Conservation (phyloP, 208 protist genomes). For the Wallacemonas sp. region DNA sequence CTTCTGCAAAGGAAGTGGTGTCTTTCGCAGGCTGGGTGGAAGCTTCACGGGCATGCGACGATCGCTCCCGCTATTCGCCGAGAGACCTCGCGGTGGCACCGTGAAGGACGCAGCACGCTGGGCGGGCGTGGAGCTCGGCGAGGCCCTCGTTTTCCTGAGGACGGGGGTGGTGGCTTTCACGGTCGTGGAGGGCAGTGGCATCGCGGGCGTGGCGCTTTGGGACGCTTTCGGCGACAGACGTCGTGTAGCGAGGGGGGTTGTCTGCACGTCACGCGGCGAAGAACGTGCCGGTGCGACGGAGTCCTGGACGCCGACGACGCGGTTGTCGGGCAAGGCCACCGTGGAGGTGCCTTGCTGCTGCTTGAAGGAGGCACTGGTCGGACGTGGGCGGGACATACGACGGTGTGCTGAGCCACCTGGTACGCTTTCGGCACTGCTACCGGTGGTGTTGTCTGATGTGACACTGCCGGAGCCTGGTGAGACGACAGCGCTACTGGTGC, state of each 20-base stretch:
- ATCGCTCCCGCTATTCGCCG: no score
- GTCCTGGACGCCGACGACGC: no score
- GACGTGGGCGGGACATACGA: background rate
- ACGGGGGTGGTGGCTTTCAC: no score
- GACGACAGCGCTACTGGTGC: background rate
- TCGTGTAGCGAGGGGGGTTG: no score
- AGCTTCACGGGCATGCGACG: no score
- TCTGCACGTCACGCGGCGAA: background rate
- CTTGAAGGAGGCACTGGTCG: background rate
- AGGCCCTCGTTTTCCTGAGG: no score
- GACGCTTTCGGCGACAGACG: no score
- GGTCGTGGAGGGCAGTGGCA: no score
- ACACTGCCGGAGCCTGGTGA: background rate
- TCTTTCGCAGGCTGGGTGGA: background rate
- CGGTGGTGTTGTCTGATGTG: background rate
- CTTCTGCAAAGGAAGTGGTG: background rate
- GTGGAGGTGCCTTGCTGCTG: background rate
- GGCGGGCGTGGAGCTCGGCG: background rate
- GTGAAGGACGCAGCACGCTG: background rate
- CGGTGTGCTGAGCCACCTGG: no score
- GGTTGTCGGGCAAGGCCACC: background rate
- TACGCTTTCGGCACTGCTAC: no score
- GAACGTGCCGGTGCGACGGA: background rate
- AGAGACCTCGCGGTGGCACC: background rate
- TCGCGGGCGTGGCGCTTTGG: no score